Base-by-base conservation (phyloP, 2,329 filamentous ascomycete species). In the Xylariaceae sp. region DNA sequence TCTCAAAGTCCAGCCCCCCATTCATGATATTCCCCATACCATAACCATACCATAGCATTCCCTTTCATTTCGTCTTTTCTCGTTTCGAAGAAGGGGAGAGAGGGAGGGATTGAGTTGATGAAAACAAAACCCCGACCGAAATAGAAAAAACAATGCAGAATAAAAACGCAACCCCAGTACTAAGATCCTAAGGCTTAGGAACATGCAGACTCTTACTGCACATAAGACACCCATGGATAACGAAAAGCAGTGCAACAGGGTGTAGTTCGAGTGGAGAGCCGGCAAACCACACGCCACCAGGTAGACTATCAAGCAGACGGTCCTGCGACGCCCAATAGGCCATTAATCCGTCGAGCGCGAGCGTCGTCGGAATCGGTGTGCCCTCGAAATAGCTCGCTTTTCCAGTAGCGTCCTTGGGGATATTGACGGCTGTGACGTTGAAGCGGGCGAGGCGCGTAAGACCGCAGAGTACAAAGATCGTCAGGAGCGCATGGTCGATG, bases 361-460 rank as follows among this genome's bases (percentile, higher is more conserved):
- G 77, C 29, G 88, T 91, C 2, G 91, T 97, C 1, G 94, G 94
- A 66, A 97, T 96, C 1, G 94, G 94, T 0, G 92, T 95, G 64
- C 94, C 94, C 74, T 99, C 94, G 65, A 99, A 99, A 75, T 95
- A 99, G 68, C 88, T 83, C 56, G 88, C 90, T 76, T 99, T 99
- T 64, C 94, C 94, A 0, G 81, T 83, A 47, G 85, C 87, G 70
- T 99, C 94, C 74, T 97, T 96, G 59, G 94, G 94, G 9, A 99
- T 82, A 63, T 86, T 85, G 37, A 85, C 80, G 39, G 94, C 91
- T 8, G 94, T 97, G 50, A 99, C 94, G 72, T 99, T 99, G 84
- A 99, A 99, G 62, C 94, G 88, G 45, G 94, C 94, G 8, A 99
- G 84, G 48, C 94, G 86, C 2, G 91, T 95, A 46, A 99, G 84